Conservation (phyloP, 2,329 filamentous ascomycete genomes). For the Neopestalotiopsis clavispora region DNA sequence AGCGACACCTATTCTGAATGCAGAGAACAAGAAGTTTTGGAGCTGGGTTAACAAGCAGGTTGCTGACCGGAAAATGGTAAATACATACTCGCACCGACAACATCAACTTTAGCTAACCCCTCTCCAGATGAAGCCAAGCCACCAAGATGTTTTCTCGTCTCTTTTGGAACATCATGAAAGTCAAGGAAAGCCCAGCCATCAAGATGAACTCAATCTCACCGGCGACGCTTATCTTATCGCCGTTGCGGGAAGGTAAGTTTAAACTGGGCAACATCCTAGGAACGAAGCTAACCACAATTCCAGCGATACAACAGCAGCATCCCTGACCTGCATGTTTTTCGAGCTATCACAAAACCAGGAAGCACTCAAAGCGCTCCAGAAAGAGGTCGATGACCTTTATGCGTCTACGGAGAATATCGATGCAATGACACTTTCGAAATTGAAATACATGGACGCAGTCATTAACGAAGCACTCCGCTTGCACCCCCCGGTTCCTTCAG, state of each 20-base stretch:
- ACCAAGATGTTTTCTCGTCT: constrained; percentile 38
- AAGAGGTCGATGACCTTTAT: constrained; percentile 30
- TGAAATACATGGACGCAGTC: constrained; percentile 22
- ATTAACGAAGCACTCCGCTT: constrained; percentile 22
- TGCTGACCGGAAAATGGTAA: not conserved
- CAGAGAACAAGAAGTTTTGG: constrained; percentile 24
- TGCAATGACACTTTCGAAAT: not conserved
- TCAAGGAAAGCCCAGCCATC: constrained; percentile 22
- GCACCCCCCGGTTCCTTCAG: constrained; percentile 25
- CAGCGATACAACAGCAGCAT: constrained; percentile 53
- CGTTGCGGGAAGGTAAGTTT: constrained; percentile 36
- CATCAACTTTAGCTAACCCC: not conserved
- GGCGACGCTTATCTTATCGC: constrained; percentile 36
- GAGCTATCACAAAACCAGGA: constrained; percentile 32
- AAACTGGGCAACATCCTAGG: not conserved
- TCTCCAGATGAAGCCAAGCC: constrained; percentile 23
- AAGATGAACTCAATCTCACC: constrained; percentile 30
- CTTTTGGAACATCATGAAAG: constrained; percentile 34
- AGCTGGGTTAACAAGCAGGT: constrained; percentile 23
- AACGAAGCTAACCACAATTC: not conserved
- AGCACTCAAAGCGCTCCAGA: constrained; percentile 25
- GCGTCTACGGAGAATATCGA: constrained; percentile 25
- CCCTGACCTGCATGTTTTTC: constrained; percentile 34
- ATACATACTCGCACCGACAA: not conserved
- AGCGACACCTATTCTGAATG: constrained; percentile 27